Evolutionary conservation across 78 protist genomes (phyloP), one percentile per base, ranked within the genome.

Genomic region (Cavenderia fasciculata): DNA sequence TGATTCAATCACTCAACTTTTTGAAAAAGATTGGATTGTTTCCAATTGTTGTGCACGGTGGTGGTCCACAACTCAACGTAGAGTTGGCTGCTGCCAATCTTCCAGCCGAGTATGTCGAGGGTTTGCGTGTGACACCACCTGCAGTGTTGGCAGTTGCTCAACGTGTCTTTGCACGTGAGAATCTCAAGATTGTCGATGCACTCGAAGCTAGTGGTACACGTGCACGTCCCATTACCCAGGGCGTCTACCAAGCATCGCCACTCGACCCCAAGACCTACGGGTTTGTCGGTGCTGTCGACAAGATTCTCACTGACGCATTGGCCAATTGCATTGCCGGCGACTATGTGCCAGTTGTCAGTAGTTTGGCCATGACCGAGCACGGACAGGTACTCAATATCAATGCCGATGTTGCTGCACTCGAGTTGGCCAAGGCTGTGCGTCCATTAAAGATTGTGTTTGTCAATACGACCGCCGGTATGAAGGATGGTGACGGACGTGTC

Each of bases 31-130:
- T 75, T 43, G 92, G 92, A 4, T 27, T 86, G 31, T 52, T 41
- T 8, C 95, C 95, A 33, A 61, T 93, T 51, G 88, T 93, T 12
- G 85, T 93, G 21, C 95, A 93, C 47, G 95, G 95, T 73, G 95
- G 93, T 71, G 95, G 95, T n/a, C 95, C 95, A 47, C 95, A 93
- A 73, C 70, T 93, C 43, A 93, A 93, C 44, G 74, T 74, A 2
- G 76, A 68, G 21, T 63, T 93, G 7, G 74, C 72, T 29, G 66
- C 72, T 4, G 86, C 77, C 14, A 85, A 85, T 46, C 74, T 77
- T 27, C 69, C 75, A 70, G 72, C 95, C 21, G 94, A 70, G 41
- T 93, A 86, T 61, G 85, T 71, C 25, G 92, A 92, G n/a, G 95
- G 95, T 44, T 57, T 93, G 25, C 86, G 95, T 54, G 93, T 86